Conservation (phyloP, 345 rosid genomes). For the Eutrema heterophyllum region DNA sequence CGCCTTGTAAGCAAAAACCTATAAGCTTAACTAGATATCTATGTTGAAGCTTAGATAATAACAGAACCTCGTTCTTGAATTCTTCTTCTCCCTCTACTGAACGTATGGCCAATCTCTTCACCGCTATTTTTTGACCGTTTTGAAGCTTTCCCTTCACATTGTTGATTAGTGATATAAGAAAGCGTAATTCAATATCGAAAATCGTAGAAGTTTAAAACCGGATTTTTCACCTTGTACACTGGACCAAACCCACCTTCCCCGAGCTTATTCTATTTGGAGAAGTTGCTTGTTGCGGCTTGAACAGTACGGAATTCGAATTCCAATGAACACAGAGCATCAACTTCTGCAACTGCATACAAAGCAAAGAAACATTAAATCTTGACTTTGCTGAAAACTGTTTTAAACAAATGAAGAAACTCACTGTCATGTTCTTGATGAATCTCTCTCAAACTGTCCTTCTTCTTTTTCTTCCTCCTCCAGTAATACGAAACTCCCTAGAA, state of each 20-base stretch:
- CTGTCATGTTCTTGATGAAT: background rate
- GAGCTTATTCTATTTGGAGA: background rate
- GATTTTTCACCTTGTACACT: constrained; percentile 11
- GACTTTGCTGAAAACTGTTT: background rate
- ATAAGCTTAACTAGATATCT: constrained; percentile 22
- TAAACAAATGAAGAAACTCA: constrained; percentile 4
- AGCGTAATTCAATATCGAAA: background rate
- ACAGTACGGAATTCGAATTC: constrained; percentile 7
- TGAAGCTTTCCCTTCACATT: constrained; percentile 27
- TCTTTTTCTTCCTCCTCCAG: constrained; percentile 2
- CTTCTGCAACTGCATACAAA: background rate
- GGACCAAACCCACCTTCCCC: constrained; percentile 27
- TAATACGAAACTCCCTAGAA: too few relatives aligned
- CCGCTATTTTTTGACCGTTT: constrained; percentile 27
- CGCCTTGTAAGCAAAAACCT: constrained; percentile 37
- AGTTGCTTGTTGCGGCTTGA: constrained; percentile 3
- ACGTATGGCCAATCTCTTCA: constrained; percentile 24
- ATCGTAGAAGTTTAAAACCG: background rate
- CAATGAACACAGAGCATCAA: constrained; percentile 3
- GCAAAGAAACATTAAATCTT: background rate
- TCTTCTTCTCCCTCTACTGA: background rate
- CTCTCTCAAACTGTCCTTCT: background rate
- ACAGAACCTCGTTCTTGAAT: background rate
- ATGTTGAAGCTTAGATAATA: background rate
- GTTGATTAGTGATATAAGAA: background rate